Base-by-base conservation (phyloP, 1,284 basidiomycete species). In the Cutaneotrichosporon sp. region DNA sequence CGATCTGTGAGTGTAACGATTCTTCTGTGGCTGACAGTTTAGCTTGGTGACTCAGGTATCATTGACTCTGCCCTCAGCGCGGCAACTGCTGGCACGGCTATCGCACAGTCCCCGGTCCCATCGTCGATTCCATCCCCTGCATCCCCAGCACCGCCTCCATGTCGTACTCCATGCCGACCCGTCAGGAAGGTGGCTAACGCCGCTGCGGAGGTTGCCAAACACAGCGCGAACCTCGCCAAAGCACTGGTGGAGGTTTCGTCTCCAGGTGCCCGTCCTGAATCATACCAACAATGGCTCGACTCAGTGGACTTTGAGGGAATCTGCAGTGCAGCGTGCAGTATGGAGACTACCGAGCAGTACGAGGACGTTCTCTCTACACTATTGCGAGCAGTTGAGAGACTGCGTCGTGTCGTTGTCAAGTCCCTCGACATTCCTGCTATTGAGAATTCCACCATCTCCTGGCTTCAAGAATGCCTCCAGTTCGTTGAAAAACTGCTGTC, bases 31-130 rank as follows among this genome's bases (percentile, higher is more conserved):
- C 56, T 61, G 53, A 60, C 33, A 3, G 29, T 9, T 14, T 51
- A 71, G 67, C 61, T 70, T 12, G 62, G 56, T 8, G 66, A 71
- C 39, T 52, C 60, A 0, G 31, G 20, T 7, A 60, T 64, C 11
- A 64, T 72, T 50, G 66, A 69, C 42, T 55, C 55, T 37, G 67
- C 66, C 1, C 55, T 68, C 2, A 31, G 27, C 17, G 42, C 29
- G 8, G 42, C 42, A 12, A 44, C 42, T 2, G 42, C 42, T 16
- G 42, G 42, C 11, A 17, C 42, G 3, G 11, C 27, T 4, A n/a
- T 44, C 19, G 17, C 42, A 5, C n/a, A n/a, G n/a, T n/a, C n/a
- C n/a, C n/a, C n/a, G n/a, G 27, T 16, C 17, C 31, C 14, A 6
- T 29, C 44, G n/a, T n/a, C 26, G n/a, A 20, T 35, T 22, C 16